phyloP scores from a whole-genome alignment of 169 alveolate genomes.

The Plasmodium gonderi region DNA sequence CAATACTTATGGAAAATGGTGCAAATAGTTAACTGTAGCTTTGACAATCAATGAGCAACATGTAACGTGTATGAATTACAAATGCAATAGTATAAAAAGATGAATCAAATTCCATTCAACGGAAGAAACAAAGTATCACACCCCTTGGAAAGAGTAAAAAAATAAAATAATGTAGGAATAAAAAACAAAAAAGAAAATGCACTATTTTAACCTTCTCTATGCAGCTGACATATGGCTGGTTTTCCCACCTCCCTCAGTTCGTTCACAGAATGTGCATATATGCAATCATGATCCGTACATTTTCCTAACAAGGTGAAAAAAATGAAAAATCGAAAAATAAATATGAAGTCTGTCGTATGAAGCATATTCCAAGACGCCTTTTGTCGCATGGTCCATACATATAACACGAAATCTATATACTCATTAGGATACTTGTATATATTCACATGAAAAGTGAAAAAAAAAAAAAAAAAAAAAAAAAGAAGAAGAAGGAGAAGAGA shows the following conservation, averaged over 20 bases:
- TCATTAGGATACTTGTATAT: not conserved
- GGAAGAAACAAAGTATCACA: too few relatives aligned
- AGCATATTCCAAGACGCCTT: too few relatives aligned
- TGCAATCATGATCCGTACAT: slow-evolving; percentile 41
- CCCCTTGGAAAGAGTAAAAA: not conserved
- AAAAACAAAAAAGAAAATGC: not conserved
- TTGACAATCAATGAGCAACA: too few relatives aligned
- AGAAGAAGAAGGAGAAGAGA: not conserved
- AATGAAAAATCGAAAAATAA: not conserved
- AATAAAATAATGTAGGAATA: not conserved
- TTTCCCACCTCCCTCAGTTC: slow-evolving; percentile 66
- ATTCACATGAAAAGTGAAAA: too few relatives aligned
- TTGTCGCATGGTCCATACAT: too few relatives aligned
- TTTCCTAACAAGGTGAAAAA: slow-evolving; percentile 4
- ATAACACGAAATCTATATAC: too few relatives aligned
- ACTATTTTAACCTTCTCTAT: slow-evolving; percentile 29
- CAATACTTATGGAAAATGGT: too few relatives aligned
- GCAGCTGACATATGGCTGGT: slow-evolving; percentile 63
- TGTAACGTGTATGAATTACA: too few relatives aligned
- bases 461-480: not conserved
- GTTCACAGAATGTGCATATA: slow-evolving; percentile 62
- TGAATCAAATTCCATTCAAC: not conserved
- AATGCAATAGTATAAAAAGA: too few relatives aligned
- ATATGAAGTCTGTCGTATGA: too few relatives aligned
- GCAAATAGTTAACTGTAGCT: too few relatives aligned